Conservation (phyloP, 2,329 filamentous ascomycete species). For the Sordariomycetes sp. region DNA sequence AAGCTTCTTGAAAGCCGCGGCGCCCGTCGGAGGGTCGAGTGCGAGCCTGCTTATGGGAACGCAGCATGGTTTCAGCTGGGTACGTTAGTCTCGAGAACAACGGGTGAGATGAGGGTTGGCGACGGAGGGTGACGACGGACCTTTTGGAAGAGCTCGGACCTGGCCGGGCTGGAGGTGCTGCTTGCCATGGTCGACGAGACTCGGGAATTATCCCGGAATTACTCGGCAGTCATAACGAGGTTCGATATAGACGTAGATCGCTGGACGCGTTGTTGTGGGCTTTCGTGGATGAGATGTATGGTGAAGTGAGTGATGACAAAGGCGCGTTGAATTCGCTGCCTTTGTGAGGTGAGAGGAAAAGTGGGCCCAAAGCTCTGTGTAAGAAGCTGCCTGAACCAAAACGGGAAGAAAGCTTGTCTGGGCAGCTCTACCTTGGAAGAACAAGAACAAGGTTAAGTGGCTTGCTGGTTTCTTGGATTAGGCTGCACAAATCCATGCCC, state of each 20-base stretch:
- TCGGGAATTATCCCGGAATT: background rate
- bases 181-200: background rate
- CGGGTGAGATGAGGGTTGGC: constrained; percentile 4
- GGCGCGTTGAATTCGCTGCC: background rate
- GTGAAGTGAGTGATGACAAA: background rate
- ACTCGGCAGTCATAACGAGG: background rate
- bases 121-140: constrained; percentile 9
- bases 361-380: background rate
- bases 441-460: too few relatives aligned
- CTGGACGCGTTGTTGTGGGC: background rate
- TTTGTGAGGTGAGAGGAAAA: background rate
- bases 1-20: constrained; percentile 30
- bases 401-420: too few relatives aligned
- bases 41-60: constrained; percentile 48
- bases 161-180: constrained; percentile 6
- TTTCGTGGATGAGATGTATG: background rate
- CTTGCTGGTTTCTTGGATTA: too few relatives aligned
- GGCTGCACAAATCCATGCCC: too few relatives aligned
- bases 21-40: constrained; percentile 33
- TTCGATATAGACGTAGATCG: too few relatives aligned
- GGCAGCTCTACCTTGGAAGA: too few relatives aligned
- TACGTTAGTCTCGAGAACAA: background rate
- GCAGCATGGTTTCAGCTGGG: constrained; percentile 52
- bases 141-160: constrained; percentile 26
- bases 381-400: too few relatives aligned